A percentile compares a stretch with the other conserved stretches of the same genome.
These are phyloP conservation scores for Metschnikowia henanensis DNA, from an alignment of 805 yeast genomes.

Conservation along the genomic window DNA sequence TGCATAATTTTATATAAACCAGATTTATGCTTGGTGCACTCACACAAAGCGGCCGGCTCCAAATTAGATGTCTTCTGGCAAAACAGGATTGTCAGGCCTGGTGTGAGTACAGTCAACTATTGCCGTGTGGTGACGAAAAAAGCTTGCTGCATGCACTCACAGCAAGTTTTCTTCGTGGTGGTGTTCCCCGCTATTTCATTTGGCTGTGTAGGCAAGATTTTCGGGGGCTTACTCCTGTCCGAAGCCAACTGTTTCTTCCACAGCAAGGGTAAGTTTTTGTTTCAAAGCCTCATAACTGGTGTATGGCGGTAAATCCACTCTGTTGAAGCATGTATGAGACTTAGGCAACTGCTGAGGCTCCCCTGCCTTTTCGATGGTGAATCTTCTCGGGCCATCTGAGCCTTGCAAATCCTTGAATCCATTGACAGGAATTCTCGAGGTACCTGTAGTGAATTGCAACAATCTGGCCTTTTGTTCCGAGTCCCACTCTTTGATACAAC, in stretches of 20 bases:
- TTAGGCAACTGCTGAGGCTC: conserved; percentile 92
- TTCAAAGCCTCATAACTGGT: conserved; percentile 78
- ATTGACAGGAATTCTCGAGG: conserved; percentile 97
- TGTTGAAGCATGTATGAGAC: conserved; percentile 97
- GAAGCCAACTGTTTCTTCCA: conserved; percentile 98
- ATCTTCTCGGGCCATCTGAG: conserved; percentile 98
- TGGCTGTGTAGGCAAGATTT: not conserved
- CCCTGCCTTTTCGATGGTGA: conserved; percentile 98
- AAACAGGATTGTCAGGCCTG: no score
- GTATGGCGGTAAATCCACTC: conserved; percentile 97
- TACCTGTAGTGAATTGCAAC: conserved; percentile 97
- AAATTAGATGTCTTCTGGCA: no score
- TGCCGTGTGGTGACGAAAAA: not conserved
- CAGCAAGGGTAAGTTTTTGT: conserved; percentile 92
- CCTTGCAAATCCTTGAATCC: conserved; percentile 99
- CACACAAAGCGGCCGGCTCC: not conserved
- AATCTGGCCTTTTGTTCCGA: conserved; percentile 94
- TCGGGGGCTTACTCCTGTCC: conserved; percentile 78
- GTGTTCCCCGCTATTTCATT: not conserved
- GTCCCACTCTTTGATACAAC: conserved; percentile 90
- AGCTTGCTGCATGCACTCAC: not conserved
- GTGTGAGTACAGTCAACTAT: no score
- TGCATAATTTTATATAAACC: not conserved
- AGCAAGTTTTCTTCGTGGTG: not conserved
- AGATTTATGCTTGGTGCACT: not conserved